A percentile compares a stretch with the other conserved stretches of the same genome.
Evolutionary conservation across 768 basidiomycete species (phyloP).

Genomic region (Scleroderma bovista): DNA sequence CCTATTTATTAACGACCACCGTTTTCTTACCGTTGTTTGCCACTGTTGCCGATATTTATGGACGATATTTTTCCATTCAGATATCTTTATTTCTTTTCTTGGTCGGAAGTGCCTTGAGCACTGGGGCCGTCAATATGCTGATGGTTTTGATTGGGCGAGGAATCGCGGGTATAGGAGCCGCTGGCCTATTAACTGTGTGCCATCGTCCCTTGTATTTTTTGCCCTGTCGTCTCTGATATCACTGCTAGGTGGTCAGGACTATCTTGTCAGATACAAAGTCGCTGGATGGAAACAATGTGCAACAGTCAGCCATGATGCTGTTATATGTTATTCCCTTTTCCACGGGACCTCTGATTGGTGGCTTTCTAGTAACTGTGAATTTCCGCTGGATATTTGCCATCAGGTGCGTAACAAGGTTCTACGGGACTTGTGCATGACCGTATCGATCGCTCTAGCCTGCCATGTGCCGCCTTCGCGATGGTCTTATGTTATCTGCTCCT

Average conservation of each 20-base stretch:
- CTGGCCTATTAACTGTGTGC: conserved; percentile 34
- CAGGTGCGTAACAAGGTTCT: conserved; percentile 32
- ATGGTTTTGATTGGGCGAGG: conserved; percentile 44
- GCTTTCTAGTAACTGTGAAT: conserved; percentile 32
- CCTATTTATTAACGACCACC: conserved; percentile 46
- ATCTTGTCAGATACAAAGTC: conserved; percentile 40
- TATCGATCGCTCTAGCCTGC: conserved; percentile 30
- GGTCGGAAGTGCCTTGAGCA: conserved; percentile 42
- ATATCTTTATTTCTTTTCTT: conserved; percentile 40
- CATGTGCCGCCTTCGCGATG: conserved; percentile 32
- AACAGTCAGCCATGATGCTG: conserved; percentile 36
- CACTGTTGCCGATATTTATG: conserved; percentile 45
- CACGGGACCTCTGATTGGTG: conserved; percentile 40
- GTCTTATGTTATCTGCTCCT: conserved; percentile 38
- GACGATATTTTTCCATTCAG: conserved; percentile 44
- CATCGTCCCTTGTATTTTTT: neutral
- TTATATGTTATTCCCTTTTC: conserved; percentile 40
- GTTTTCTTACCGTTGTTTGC: conserved; percentile 50
- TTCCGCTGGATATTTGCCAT: conserved; percentile 55
- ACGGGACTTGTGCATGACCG: neutral
- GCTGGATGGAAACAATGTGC: conserved; percentile 38
- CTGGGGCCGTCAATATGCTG: conserved; percentile 40
- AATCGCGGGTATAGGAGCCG: conserved; percentile 44
- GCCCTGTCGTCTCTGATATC: neutral
- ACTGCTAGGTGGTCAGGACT: conserved; percentile 35